Conservation (phyloP, 306 rosid species). For the Quercus alba region DNA sequence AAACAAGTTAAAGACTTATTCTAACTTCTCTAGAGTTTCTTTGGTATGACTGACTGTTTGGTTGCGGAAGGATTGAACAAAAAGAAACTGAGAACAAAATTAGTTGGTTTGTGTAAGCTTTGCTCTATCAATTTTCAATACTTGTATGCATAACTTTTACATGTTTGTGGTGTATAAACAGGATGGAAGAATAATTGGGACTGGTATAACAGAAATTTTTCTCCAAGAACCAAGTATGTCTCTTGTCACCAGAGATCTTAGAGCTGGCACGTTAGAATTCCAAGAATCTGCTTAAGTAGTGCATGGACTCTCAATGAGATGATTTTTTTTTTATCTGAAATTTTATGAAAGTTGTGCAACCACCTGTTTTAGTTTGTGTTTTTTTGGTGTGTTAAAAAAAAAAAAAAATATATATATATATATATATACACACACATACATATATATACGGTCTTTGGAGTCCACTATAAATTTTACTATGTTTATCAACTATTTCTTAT, state of each 20-base stretch:
- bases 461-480: neutral
- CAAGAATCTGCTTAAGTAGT: conserved; percentile 16
- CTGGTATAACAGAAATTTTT: conserved; percentile 21
- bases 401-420: neutral
- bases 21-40: no score
- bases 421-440: no score
- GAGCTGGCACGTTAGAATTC: conserved; percentile 12
- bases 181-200: conserved; percentile 17
- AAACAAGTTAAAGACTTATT: no score
- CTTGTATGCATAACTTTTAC: neutral
- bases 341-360: neutral
- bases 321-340: conserved; percentile 2
- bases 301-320: neutral
- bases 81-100: neutral
- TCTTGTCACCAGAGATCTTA: conserved; percentile 32
- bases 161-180: conserved; percentile 7
- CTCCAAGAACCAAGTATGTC: conserved; percentile 7
- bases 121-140: neutral
- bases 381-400: no score
- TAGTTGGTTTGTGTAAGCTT: neutral
- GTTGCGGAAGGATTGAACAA: neutral
- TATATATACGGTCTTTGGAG: neutral
- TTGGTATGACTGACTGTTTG: no score
- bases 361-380: neutral
- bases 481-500: neutral